Percentiles rank a stretch among this genome's conserved stretches.
Evolutionary conservation across 73 alveolate species (phyloP).

Genomic region (Tetrahymena thermophila): DNA sequence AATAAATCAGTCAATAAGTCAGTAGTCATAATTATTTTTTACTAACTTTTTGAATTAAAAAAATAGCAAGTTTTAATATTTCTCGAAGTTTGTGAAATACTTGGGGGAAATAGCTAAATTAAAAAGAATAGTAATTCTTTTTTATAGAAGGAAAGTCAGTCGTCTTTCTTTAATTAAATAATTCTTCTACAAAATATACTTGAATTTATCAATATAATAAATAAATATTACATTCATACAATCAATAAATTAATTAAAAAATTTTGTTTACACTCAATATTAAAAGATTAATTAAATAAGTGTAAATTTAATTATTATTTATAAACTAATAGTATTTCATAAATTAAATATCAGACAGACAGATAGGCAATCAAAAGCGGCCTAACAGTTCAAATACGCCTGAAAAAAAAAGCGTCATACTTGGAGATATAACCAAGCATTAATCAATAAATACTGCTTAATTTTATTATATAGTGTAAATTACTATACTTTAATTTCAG

Average conservation of each 20-base stretch:
- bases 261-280: not conserved
- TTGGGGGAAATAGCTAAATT: not conserved
- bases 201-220: too few relatives aligned
- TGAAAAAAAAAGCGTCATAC: not conserved
- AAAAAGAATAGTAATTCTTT: not conserved
- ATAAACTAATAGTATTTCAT: not conserved
- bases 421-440: not conserved
- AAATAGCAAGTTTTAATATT: not conserved
- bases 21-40: too few relatives aligned
- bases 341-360: not conserved
- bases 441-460: not conserved
- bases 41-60: too few relatives aligned
- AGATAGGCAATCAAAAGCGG: not conserved
- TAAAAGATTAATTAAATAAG: not conserved
- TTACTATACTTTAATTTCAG: not conserved
- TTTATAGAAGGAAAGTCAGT: not conserved
- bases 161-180: not conserved
- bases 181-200: not conserved
- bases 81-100: not conserved
- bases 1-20: too few relatives aligned
- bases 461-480: too few relatives aligned
- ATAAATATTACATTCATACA: not conserved
- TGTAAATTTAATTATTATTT: not conserved
- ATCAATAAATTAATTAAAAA: not conserved
- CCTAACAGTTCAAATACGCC: not conserved